A percentile compares a stretch with the other conserved stretches of the same genome.
These are phyloP conservation scores for Eurotiales sp. DNA, from an alignment of 2,329 filamentous ascomycete species.

Conservation along the genomic window DNA sequence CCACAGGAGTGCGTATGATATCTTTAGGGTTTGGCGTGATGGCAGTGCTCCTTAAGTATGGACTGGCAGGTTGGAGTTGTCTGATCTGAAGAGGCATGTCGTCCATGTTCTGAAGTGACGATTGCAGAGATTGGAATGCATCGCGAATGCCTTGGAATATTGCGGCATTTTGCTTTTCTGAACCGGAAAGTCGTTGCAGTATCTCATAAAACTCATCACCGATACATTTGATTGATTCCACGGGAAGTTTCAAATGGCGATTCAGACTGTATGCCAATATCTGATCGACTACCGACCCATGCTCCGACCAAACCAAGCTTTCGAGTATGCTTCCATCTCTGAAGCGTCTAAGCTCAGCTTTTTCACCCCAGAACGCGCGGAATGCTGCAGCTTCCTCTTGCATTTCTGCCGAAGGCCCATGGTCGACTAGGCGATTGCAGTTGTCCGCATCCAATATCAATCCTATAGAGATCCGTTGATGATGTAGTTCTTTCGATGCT, in stretches of 20 bases:
- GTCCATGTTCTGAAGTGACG: slow-evolving; percentile 71
- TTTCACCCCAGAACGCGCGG: slow-evolving; percentile 90
- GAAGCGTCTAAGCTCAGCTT: slow-evolving; percentile 87
- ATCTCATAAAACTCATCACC: slow-evolving; percentile 49
- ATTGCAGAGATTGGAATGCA: slow-evolving; percentile 70
- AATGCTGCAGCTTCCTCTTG: slow-evolving; percentile 78
- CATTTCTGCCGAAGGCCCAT: slow-evolving; percentile 80
- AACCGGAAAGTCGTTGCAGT: slow-evolving; percentile 27
- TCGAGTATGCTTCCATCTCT: slow-evolving; percentile 93
- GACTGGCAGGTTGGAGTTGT: slow-evolving; percentile 69
- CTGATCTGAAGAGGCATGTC: slow-evolving; percentile 83
- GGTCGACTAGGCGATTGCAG: slow-evolving; percentile 73
- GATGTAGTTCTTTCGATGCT: slow-evolving; percentile 26
- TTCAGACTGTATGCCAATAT: slow-evolving; percentile 70
- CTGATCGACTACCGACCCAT: slow-evolving; percentile 69
- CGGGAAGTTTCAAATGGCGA: slow-evolving; percentile 62
- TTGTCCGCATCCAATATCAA: slow-evolving; percentile 70
- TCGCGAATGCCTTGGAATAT: slow-evolving; percentile 66
- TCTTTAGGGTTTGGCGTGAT: slow-evolving; percentile 26
- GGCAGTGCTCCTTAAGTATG: slow-evolving; percentile 70
- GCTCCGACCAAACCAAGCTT: slow-evolving; percentile 78
- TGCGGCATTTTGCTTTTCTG: slow-evolving; percentile 41
- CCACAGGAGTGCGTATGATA: slow-evolving; percentile 53
- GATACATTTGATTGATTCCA: slow-evolving; percentile 51
- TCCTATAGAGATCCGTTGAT: slow-evolving; percentile 54